Evolutionary conservation across 371 early-diverging fungal genomes (phyloP).

Genomic region (Capillidium rhysosporum): DNA sequence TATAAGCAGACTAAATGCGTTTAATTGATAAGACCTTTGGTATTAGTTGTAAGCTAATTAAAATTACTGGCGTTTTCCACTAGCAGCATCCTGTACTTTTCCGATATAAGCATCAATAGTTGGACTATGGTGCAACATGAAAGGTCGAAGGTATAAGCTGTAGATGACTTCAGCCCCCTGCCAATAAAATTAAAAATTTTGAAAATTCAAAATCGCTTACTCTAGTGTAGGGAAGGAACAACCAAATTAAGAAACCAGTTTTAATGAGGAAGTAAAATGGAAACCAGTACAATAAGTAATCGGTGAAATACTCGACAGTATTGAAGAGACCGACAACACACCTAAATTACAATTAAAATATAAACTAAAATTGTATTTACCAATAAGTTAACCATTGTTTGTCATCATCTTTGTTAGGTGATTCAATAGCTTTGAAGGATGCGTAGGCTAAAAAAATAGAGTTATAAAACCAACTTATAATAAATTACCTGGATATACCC

Average conservation of each 20-base stretch:
- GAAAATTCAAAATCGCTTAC: constrained; percentile 7
- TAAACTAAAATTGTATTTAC: constrained; percentile 9
- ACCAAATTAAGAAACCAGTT: constrained; percentile 57
- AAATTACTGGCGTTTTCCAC: too few species aligned
- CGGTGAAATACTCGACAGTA: constrained; percentile 68
- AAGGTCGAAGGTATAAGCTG: not conserved
- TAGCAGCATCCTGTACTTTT: not conserved
- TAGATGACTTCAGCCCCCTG: constrained; percentile 3
- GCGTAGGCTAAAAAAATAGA: constrained; percentile 55
- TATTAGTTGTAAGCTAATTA: too few species aligned
- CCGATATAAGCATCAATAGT: not conserved
- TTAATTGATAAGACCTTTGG: too few species aligned
- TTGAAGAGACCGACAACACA: constrained; percentile 69
- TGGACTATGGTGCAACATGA: not conserved
- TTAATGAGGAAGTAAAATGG: constrained; percentile 89
- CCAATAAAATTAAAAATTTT: not conserved
- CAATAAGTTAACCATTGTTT: constrained; percentile 76
- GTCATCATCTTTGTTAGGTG: constrained; percentile 53
- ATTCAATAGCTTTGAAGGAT: constrained; percentile 80
- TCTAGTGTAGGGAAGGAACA: constrained; percentile 11
- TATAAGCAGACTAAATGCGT: too few species aligned
- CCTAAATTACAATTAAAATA: constrained; percentile 17
- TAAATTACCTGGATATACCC: constrained; percentile 54
- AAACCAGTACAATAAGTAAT: constrained; percentile 66
- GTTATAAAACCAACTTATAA: not conserved